Conservation (phyloP, 305 asterid genomes). For the Withania somnifera region DNA sequence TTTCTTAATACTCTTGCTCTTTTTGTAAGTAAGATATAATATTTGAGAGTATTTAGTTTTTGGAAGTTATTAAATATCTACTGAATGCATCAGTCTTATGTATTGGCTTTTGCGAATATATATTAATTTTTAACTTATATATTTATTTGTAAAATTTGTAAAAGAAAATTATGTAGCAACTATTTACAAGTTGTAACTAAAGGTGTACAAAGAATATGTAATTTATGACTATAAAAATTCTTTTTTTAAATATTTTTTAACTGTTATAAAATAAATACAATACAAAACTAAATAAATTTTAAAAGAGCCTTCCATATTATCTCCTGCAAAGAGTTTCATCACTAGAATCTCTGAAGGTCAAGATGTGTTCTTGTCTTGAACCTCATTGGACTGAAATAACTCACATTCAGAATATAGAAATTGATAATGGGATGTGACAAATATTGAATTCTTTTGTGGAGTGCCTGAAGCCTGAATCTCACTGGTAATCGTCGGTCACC, state of each 20-base stretch:
- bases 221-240: not conserved
- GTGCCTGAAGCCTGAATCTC: not conserved
- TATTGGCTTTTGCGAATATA: not conserved
- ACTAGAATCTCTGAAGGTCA: conserved; percentile 1
- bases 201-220: not conserved
- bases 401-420: not conserved
- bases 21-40: not conserved
- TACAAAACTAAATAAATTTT: too few species aligned
- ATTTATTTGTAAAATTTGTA: not conserved
- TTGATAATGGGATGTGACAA: not conserved
- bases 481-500: not conserved
- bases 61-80: too few species aligned
- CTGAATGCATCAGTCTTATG: not conserved
- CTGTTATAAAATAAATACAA: too few species aligned
- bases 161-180: not conserved
- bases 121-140: not conserved
- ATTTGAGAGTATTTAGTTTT: not conserved
- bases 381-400: not conserved
- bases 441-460: not conserved
- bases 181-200: not conserved
- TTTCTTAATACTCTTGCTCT: not conserved
- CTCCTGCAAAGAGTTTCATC: not conserved
- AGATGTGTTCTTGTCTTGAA: not conserved
- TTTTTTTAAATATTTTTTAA: too few species aligned
- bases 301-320: not conserved